Conservation (phyloP, 352 stramenopile genomes). For the Pythium brachiatum region DNA sequence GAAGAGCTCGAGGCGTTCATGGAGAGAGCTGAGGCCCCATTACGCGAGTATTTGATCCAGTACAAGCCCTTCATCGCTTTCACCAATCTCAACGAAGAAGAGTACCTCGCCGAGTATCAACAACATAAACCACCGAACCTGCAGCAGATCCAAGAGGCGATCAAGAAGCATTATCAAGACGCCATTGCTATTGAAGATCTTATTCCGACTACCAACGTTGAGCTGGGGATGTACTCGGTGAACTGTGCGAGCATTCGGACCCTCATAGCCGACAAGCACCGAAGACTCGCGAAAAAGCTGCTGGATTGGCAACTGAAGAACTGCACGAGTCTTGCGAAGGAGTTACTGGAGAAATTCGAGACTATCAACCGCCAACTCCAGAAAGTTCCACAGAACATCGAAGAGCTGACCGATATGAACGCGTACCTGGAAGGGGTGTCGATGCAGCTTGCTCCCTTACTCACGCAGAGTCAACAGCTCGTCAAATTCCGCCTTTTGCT, state of each 20-base stretch:
- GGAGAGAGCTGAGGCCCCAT: conserved; percentile 49
- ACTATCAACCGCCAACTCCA: conserved; percentile 82
- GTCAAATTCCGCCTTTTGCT: conserved; percentile 79
- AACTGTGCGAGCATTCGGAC: conserved; percentile 66
- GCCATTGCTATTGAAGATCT: conserved; percentile 52
- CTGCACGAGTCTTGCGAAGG: conserved; percentile 65
- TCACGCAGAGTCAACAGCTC: conserved; percentile 72
- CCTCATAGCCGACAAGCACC: conserved; percentile 77
- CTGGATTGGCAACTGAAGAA: conserved; percentile 76
- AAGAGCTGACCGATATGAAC: conserved; percentile 89
- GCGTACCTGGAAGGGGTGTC: conserved; percentile 78
- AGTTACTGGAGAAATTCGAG: conserved; percentile 81
- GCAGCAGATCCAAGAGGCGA: conserved; percentile 58
- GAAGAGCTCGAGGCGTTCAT: conserved; percentile 57
- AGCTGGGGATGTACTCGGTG: conserved; percentile 85
- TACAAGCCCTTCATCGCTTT: conserved; percentile 88
- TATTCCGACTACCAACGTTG: conserved; percentile 57
- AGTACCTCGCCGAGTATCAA: conserved; percentile 75
- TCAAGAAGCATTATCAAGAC: conserved; percentile 77
- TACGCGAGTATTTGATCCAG: conserved; percentile 75
- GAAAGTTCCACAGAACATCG: conserved; percentile 89
- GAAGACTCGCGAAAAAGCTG: conserved; percentile 66
- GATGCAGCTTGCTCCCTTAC: conserved; percentile 53
- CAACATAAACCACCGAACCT: conserved; percentile 74
- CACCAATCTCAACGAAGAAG: conserved; percentile 89